These are phyloP conservation scores for Chalciporus sphaerocephalus DNA, from an alignment of 768 basidiomycete species.

Conservation along the genomic window DNA sequence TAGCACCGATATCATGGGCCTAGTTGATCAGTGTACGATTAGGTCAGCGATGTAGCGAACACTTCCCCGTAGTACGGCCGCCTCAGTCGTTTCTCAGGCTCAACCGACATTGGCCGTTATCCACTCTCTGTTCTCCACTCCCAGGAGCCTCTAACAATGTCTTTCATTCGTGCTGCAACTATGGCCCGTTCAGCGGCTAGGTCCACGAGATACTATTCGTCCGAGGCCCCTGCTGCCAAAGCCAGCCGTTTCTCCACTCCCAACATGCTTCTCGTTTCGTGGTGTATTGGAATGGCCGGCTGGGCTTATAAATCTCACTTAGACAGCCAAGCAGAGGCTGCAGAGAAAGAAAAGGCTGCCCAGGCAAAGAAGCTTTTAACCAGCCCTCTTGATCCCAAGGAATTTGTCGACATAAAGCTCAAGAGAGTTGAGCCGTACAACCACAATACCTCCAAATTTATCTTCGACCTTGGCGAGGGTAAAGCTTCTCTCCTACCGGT, in stretches of 20 bases:
- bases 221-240: conserved; percentile 42
- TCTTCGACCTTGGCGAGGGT: conserved; percentile 76
- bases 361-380: conserved; percentile 43
- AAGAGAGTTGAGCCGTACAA: conserved; percentile 83
- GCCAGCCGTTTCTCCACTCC: not conserved
- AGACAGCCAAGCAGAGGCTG: conserved; percentile 23
- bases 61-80: too few relatives aligned
- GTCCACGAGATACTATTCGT: conserved; percentile 43
- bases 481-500: conserved; percentile 76
- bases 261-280: conserved; percentile 34
- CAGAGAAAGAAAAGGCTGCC: conserved; percentile 15
- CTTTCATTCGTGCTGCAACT: conserved; percentile 37
- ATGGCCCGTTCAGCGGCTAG: conserved; percentile 40
- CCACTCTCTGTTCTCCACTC: not conserved
- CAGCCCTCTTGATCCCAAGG: conserved; percentile 70
- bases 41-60: not conserved
- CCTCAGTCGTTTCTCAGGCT: conserved; percentile 16
- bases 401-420: conserved; percentile 77
- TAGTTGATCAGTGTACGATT: too few relatives aligned
- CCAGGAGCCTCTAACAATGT: conserved; percentile 33
- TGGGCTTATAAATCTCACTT: conserved; percentile 46
- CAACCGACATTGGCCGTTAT: not conserved
- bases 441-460: conserved; percentile 87
- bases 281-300: not conserved
- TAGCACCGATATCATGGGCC: too few relatives aligned